Evolutionary conservation across 2,329 filamentous ascomycete genomes (phyloP).

Genomic region (Colletotrichum sp.): DNA sequence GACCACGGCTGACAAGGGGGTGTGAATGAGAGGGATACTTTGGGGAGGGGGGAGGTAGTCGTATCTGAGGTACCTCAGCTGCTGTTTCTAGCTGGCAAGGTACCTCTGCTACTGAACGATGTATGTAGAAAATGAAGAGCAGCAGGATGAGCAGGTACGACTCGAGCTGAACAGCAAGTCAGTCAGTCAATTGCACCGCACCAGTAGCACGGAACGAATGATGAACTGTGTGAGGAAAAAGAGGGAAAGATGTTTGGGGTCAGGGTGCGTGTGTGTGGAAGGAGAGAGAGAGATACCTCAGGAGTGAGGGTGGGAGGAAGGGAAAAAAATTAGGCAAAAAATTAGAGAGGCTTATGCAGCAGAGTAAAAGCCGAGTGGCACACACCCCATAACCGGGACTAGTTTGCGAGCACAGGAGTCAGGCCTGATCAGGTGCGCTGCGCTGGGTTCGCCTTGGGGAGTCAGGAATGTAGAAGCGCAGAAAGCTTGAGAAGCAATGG

Average conservation of each 20-base stretch:
- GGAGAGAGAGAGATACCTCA: not conserved
- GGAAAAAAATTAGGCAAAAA: not conserved
- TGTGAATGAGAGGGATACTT: not conserved
- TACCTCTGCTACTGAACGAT: not conserved
- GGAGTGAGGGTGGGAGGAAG: not conserved
- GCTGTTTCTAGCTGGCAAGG: not conserved
- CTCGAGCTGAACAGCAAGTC: not conserved
- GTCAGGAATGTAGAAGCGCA: slow-evolving; percentile 5
- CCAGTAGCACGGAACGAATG: not conserved
- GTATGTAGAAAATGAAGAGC: not conserved
- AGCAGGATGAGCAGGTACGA: not conserved
- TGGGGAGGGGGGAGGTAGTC: slow-evolving; percentile 11
- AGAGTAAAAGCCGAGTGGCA: slow-evolving; percentile 8
- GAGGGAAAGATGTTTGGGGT: not conserved
- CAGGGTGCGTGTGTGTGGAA: not conserved
- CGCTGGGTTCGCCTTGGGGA: slow-evolving; percentile 18
- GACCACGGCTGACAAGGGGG: not conserved
- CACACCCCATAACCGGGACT: slow-evolving; percentile 17
- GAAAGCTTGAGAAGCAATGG: slow-evolving; percentile 10
- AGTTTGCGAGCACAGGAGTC: slow-evolving; percentile 23
- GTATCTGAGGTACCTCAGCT: slow-evolving; percentile 3
- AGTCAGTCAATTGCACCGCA: not conserved
- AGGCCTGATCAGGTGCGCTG: slow-evolving; percentile 17
- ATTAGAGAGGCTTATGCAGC: slow-evolving; percentile 18
- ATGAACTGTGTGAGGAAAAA: not conserved